phyloP scores from a whole-genome alignment of 139 green algal genomes.

The Chlorella vulgaris region DNA sequence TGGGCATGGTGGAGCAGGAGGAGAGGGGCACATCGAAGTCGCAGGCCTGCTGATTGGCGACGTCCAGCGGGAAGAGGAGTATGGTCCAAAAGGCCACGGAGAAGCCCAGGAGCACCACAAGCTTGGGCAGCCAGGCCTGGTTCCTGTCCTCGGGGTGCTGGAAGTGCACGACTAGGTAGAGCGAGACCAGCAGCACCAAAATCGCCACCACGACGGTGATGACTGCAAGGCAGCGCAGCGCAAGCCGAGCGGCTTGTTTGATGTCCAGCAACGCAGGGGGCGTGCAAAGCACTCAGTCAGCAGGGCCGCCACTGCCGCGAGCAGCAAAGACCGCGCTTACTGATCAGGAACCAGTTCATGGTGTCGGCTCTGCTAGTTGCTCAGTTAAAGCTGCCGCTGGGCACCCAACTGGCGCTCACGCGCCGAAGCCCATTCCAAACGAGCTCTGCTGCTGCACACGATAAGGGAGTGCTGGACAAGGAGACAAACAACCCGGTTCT shows the following conservation, averaged over 20 bases:
- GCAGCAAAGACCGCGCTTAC: not conserved
- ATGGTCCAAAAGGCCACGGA: constrained; percentile 87
- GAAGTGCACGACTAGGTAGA: constrained; percentile 94
- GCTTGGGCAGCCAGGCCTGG: constrained; percentile 94
- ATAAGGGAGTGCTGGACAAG: too few species aligned
- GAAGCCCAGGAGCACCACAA: constrained; percentile 89
- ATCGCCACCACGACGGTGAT: constrained; percentile 62
- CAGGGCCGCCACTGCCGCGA: too few species aligned
- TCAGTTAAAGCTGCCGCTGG: not conserved
- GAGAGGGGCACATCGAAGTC: constrained; percentile 59
- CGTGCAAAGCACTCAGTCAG: too few species aligned
- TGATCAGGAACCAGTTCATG: constrained; percentile 52
- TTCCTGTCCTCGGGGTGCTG: constrained; percentile 95
- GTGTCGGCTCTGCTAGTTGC: not conserved
- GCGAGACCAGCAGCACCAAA: constrained; percentile 66
- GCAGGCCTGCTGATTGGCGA: constrained; percentile 89
- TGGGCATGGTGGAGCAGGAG: constrained; percentile 90
- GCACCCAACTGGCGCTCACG: not conserved
- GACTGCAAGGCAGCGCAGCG: not conserved
- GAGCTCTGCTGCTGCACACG: too few species aligned
- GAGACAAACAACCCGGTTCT: too few species aligned
- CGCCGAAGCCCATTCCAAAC: not conserved
- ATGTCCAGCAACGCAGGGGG: too few species aligned
- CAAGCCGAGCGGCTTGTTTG: too few species aligned
- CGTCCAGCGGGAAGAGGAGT: constrained; percentile 94